phyloP scores from a whole-genome alignment of 768 basidiomycete species.

The Dendrothele bispora region DNA sequence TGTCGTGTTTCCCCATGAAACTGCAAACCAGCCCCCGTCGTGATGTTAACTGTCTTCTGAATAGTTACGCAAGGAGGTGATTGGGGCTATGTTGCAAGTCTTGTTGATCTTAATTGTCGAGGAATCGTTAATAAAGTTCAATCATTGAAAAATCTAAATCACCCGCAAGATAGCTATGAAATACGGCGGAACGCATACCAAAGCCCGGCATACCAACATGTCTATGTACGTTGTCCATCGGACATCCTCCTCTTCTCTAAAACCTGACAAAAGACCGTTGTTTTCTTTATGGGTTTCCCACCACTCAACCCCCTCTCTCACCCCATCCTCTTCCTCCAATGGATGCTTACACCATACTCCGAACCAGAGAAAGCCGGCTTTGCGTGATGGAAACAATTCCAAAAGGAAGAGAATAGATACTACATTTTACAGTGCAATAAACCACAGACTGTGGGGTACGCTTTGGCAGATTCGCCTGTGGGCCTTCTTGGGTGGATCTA shows the following conservation, averaged over 20 bases:
- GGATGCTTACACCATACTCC: constrained; percentile 22
- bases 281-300: constrained; percentile 15
- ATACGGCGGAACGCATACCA: constrained; percentile 27
- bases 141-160: no score
- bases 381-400: background rate
- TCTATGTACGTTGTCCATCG: constrained; percentile 18
- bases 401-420: constrained; percentile 23
- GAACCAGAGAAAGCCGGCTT: constrained; percentile 6
- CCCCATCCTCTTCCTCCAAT: no score
- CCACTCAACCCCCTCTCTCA: constrained; percentile 27
- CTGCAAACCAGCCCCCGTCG: no score
- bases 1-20: no score
- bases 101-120: constrained; percentile 11
- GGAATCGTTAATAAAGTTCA: constrained; percentile 12
- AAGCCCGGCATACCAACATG: constrained; percentile 33
- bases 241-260: no score
- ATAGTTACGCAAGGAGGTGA: no score
- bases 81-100: constrained; percentile 24
- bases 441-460: constrained; percentile 38
- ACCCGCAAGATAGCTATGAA: constrained; percentile 19
- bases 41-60: no score
- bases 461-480: constrained; percentile 42
- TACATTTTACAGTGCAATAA: constrained; percentile 26
- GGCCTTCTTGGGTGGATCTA: constrained; percentile 39
- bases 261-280: no score